phyloP scores from a whole-genome alignment of 495 filamentous ascomycete species.

The Aspergillus incahuasiensis region DNA sequence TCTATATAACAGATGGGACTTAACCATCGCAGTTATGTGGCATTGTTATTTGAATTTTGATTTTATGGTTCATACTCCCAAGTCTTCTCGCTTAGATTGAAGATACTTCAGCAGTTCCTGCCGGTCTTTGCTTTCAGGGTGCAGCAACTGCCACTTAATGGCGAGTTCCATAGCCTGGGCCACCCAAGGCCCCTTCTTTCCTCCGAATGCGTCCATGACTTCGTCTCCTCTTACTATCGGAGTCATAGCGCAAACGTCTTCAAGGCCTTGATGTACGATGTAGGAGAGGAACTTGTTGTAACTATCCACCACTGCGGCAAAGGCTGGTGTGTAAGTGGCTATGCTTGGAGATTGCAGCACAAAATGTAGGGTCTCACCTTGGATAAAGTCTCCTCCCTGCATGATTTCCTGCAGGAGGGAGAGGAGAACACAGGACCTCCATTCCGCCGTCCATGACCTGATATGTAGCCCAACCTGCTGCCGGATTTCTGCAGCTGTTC shows the following conservation, averaged over 20 bases:
- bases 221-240: conserved; percentile 62
- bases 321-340: not conserved
- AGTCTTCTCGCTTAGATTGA: conserved; percentile 45
- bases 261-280: conserved; percentile 37
- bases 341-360: not conserved
- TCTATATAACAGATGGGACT: no score
- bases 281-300: conserved; percentile 46
- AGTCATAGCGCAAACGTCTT: conserved; percentile 46
- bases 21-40: no score
- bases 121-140: conserved; percentile 61
- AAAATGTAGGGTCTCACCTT: conserved; percentile 24
- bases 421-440: conserved; percentile 70
- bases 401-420: conserved; percentile 64
- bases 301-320: conserved; percentile 26
- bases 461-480: conserved; percentile 69
- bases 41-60: conserved; percentile 2
- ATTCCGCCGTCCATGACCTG: conserved; percentile 69
- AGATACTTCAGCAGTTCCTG: conserved; percentile 64
- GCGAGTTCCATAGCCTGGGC: conserved; percentile 63
- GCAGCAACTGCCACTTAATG: conserved; percentile 79
- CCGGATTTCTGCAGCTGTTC: conserved; percentile 38
- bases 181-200: conserved; percentile 74
- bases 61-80: conserved; percentile 38
- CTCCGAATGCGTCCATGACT: conserved; percentile 55
- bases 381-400: conserved; percentile 27